Evolutionary conservation across 2,329 filamentous ascomycete species (phyloP).

Genomic region (Grosmannia huntii): DNA sequence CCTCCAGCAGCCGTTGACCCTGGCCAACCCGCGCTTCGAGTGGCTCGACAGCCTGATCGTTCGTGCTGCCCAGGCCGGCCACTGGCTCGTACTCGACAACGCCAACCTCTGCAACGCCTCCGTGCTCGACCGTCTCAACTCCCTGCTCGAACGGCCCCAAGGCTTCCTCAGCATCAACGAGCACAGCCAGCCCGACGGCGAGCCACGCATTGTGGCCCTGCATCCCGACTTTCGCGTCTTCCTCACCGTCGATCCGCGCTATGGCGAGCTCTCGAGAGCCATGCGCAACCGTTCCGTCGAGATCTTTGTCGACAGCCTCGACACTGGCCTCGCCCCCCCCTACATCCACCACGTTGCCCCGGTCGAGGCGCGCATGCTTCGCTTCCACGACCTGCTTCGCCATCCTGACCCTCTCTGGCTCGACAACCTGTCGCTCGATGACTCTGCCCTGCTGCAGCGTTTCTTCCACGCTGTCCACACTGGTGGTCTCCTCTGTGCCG

Average conservation of each 20-base stretch:
- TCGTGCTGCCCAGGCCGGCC: constrained; percentile 69
- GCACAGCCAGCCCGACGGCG: constrained; percentile 70
- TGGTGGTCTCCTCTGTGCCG: neutral
- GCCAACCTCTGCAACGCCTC: constrained; percentile 94
- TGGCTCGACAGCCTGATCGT: constrained; percentile 93
- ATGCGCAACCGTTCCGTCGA: constrained; percentile 95
- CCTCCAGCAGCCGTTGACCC: constrained; percentile 37
- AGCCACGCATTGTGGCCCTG: constrained; percentile 65
- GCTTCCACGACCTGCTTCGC: constrained; percentile 28
- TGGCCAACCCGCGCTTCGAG: constrained; percentile 74
- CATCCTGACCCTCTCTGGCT: constrained; percentile 24
- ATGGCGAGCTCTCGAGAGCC: constrained; percentile 86
- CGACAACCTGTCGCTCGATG: constrained; percentile 34
- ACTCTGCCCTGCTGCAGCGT: constrained; percentile 26
- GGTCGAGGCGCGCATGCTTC: constrained; percentile 36
- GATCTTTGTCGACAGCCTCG: constrained; percentile 38
- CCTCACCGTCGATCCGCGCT: constrained; percentile 79
- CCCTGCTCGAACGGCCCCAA: constrained; percentile 71
- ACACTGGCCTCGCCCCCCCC: constrained; percentile 13
- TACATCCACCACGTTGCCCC: constrained; percentile 28
- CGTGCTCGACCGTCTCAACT: constrained; percentile 88
- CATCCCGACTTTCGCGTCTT: constrained; percentile 87
- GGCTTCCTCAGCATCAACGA: constrained; percentile 87
- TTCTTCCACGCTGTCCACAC: constrained; percentile 4
- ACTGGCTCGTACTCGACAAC: constrained; percentile 93